phyloP scores from a whole-genome alignment of 23 red algal species.

The Gracilaria vermiculophylla region DNA sequence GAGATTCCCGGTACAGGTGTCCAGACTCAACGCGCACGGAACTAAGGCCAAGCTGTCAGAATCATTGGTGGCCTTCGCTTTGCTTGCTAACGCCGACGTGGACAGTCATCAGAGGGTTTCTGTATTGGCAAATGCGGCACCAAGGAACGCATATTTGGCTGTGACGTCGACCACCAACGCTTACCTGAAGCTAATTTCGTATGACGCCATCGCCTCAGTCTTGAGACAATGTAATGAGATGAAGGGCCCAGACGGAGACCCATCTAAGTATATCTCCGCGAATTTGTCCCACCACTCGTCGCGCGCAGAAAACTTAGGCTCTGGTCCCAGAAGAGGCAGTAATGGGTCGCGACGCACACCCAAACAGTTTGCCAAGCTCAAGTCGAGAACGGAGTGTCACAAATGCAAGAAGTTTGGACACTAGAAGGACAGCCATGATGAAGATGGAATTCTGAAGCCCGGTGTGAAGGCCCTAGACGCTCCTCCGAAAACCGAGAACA shows the following conservation, averaged over 20 bases:
- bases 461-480: not conserved
- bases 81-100: not conserved
- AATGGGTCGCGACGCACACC: not conserved
- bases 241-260: no score
- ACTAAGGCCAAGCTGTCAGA: not conserved
- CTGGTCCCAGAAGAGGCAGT: no score
- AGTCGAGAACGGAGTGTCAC: constrained; percentile 3
- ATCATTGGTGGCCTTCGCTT: not conserved
- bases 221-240: not conserved
- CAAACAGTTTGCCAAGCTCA: constrained; percentile 17
- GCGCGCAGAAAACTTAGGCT: no score
- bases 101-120: not conserved
- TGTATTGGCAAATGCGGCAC: not conserved
- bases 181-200: not conserved
- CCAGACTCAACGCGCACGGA: not conserved
- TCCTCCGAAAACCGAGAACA: not conserved
- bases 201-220: not conserved
- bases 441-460: constrained; percentile 22
- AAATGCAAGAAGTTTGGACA: constrained; percentile 35
- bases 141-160: not conserved
- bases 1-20: not conserved
- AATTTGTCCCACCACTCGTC: not conserved
- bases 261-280: not conserved
- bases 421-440: constrained; percentile 5
- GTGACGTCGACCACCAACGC: not conserved